Evolutionary conservation across 306 rosid species (phyloP).

Genomic region (Gynostemma pentaphyllum): DNA sequence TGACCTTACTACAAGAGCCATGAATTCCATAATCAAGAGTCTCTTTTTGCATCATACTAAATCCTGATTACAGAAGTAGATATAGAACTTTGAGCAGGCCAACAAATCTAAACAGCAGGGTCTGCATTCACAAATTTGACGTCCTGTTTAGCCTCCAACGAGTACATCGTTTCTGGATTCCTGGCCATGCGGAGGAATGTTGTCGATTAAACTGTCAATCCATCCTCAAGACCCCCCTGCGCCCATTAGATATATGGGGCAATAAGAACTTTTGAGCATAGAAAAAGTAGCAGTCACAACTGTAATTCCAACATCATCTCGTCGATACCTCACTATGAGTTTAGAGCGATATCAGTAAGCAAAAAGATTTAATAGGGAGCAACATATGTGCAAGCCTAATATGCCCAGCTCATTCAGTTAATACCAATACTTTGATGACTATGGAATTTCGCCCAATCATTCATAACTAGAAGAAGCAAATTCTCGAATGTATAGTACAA

Average conservation of each 20-base stretch:
- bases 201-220: too few relatives aligned
- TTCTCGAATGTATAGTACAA: conserved; percentile 21
- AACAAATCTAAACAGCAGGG: neutral
- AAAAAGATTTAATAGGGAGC: neutral
- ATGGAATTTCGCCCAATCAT: conserved; percentile 29
- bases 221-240: too few relatives aligned
- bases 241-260: too few relatives aligned
- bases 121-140: neutral
- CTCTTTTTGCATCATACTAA: neutral
- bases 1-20: neutral
- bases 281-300: too few relatives aligned
- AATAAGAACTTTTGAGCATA: too few relatives aligned
- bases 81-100: neutral
- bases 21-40: neutral
- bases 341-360: neutral
- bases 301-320: too few relatives aligned
- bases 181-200: too few relatives aligned
- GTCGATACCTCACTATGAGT: too few relatives aligned
- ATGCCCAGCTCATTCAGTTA: neutral
- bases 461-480: conserved; percentile 28
- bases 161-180: neutral
- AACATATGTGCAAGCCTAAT: neutral
- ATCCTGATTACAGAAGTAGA: neutral
- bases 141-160: neutral
- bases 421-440: conserved; percentile 14